phyloP scores from a whole-genome alignment of 169 alveolate species.

The Eimeria brunetti region DNA sequence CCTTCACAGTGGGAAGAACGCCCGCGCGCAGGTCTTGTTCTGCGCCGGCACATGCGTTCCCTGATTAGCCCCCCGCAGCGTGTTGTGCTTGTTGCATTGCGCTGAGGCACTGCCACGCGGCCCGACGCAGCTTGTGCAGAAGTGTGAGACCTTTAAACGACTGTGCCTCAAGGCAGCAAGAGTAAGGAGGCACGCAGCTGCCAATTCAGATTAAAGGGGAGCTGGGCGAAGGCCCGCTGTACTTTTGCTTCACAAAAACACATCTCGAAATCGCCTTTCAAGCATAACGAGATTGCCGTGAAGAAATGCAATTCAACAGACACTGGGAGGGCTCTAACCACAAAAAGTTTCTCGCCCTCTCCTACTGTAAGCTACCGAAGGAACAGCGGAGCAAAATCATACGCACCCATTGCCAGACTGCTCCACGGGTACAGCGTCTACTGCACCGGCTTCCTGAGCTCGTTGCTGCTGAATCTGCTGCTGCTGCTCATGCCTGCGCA shows the following conservation, averaged over 20 bases:
- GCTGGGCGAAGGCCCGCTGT: background rate
- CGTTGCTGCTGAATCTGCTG: too few relatives aligned
- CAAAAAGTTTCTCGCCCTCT: background rate
- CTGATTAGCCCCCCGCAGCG: background rate
- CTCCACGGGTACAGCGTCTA: background rate
- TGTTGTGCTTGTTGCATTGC: background rate
- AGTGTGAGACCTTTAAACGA: background rate
- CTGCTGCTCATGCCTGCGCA: conserved; percentile 67
- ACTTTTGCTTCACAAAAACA: background rate
- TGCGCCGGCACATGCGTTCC: background rate
- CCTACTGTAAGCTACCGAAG: background rate
- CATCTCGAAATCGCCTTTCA: background rate
- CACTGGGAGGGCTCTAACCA: background rate
- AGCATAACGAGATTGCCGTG: background rate
- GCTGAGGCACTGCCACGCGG: background rate
- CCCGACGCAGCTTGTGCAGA: background rate
- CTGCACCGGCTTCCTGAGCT: background rate
- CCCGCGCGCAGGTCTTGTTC: background rate
- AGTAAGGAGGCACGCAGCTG: background rate
- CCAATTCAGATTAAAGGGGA: background rate
- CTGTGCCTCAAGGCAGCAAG: background rate
- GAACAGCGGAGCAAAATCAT: background rate
- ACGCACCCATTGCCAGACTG: background rate
- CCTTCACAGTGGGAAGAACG: background rate
- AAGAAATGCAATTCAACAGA: background rate